Evolutionary conservation across 2,329 filamentous ascomycete genomes (phyloP).

Genomic region (Arthrobotrys conoides): DNA sequence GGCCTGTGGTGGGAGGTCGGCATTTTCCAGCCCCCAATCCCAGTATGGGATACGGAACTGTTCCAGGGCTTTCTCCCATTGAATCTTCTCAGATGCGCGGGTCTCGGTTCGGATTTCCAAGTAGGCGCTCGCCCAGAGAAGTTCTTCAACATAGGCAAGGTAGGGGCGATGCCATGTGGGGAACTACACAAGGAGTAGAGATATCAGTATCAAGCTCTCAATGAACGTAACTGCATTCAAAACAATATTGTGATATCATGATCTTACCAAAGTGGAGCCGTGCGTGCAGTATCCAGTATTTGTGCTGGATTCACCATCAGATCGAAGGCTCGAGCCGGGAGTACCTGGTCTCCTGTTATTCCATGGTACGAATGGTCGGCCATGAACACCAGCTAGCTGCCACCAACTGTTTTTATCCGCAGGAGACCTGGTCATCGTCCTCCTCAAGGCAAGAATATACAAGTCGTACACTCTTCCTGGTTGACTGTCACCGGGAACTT

Average conservation of each 20-base stretch:
- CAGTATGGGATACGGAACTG: conserved; percentile 52
- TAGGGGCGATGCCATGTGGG: conserved; percentile 88
- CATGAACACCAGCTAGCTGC: conserved; percentile 46
- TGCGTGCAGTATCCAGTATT: conserved; percentile 43
- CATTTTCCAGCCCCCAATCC: conserved; percentile 45
- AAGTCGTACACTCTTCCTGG: conserved; percentile 38
- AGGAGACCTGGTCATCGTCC: neutral
- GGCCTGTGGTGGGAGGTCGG: conserved; percentile 13
- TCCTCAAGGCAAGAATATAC: conserved; percentile 34
- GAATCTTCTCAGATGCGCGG: neutral
- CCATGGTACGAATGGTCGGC: conserved; percentile 31
- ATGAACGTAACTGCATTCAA: neutral
- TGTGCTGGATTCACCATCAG: neutral
- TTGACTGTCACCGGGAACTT: neutral
- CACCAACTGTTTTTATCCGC: conserved; percentile 46
- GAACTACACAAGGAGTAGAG: conserved; percentile 71
- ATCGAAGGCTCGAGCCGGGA: neutral
- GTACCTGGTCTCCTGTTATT: neutral
- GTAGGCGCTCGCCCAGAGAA: conserved; percentile 32
- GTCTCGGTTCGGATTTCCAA: conserved; percentile 2
- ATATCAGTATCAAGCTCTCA: too few relatives aligned
- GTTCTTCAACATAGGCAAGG: conserved; percentile 70
- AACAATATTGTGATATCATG: too few relatives aligned
- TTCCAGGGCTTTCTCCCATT: neutral
- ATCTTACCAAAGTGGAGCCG: conserved; percentile 39